phyloP scores from a whole-genome alignment of 768 basidiomycete species.

The Polyporus arcularius region DNA sequence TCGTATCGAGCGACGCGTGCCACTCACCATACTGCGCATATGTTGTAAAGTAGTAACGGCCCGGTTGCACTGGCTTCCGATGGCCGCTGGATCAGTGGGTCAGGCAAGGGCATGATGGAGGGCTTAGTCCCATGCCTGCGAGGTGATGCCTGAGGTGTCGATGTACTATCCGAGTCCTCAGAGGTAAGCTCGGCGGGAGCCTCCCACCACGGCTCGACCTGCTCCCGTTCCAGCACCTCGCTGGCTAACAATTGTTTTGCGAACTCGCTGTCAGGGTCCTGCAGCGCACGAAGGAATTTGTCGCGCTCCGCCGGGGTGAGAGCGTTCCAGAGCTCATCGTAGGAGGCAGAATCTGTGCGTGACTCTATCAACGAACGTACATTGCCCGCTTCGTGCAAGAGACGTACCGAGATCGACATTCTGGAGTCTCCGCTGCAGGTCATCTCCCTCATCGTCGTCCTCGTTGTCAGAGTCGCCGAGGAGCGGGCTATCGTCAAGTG shows the following conservation, averaged over 20 bases:
- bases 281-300: slow-evolving; percentile 58
- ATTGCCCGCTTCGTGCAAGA: not conserved
- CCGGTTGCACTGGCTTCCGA: slow-evolving; percentile 8
- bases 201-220: slow-evolving; percentile 76
- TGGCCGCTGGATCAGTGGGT: slow-evolving; percentile 42
- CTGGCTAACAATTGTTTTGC: slow-evolving; percentile 61
- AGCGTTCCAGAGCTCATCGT: slow-evolving; percentile 60
- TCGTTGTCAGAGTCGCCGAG: slow-evolving; percentile 35
- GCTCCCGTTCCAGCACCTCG: slow-evolving; percentile 52
- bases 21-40: slow-evolving; percentile 67
- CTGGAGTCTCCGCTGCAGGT: slow-evolving; percentile 53
- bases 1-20: not conserved
- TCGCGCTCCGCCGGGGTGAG: slow-evolving; percentile 61
- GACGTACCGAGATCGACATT: slow-evolving; percentile 63
- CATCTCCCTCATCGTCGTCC: slow-evolving; percentile 41
- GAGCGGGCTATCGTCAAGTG: slow-evolving; percentile 34
- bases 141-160: not conserved
- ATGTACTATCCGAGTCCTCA: slow-evolving; percentile 7
- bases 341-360: slow-evolving; percentile 50
- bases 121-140: slow-evolving; percentile 40
- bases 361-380: not conserved
- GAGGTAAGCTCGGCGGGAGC: slow-evolving; percentile 18
- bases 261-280: slow-evolving; percentile 62
- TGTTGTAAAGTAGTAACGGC: slow-evolving; percentile 61
- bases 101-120: slow-evolving; percentile 47